Conservation (phyloP, 495 filamentous ascomycete species). For the Neurospora sp. region DNA sequence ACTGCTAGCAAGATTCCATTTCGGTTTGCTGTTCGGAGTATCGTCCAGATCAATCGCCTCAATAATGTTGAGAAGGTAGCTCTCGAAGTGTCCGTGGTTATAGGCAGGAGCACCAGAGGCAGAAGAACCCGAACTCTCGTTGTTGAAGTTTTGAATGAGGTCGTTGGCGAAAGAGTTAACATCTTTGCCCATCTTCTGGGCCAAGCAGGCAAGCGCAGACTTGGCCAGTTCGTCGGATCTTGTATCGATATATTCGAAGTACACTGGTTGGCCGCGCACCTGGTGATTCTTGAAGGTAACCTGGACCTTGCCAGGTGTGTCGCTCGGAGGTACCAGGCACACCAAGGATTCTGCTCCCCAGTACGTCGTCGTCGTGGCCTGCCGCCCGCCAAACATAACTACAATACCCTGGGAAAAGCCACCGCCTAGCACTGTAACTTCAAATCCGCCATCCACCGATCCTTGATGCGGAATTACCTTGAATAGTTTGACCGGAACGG, state of each 20-base stretch:
- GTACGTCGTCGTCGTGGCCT: slow-evolving; percentile 70
- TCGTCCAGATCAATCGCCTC: slow-evolving; percentile 72
- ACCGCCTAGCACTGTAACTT: slow-evolving; percentile 73
- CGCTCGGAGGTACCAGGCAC: slow-evolving; percentile 68
- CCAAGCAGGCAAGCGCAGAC: slow-evolving; percentile 46
- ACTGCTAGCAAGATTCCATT: slow-evolving; percentile 49
- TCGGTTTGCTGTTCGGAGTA: slow-evolving; percentile 49
- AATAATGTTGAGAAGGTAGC: slow-evolving; percentile 59
- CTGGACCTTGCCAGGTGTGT: slow-evolving; percentile 56
- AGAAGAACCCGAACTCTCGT: slow-evolving; percentile 14
- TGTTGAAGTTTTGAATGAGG: neutral
- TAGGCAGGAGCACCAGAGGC: slow-evolving; percentile 8
- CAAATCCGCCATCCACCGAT: slow-evolving; percentile 69
- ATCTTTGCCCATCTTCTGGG: slow-evolving; percentile 38
- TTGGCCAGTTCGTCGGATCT: slow-evolving; percentile 63
- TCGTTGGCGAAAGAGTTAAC: neutral
- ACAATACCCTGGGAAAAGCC: slow-evolving; percentile 72
- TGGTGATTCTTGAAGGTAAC: slow-evolving; percentile 58
- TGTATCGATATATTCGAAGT: slow-evolving; percentile 74
- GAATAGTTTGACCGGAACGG: neutral
- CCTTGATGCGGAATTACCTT: slow-evolving; percentile 78
- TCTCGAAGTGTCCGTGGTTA: slow-evolving; percentile 44
- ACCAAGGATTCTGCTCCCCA: slow-evolving; percentile 79
- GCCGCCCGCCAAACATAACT: slow-evolving; percentile 73
- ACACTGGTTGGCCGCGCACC: slow-evolving; percentile 25